A percentile compares a stretch with the other conserved stretches of the same genome.
Evolutionary conservation across 2,329 filamentous ascomycete genomes (phyloP).

Genomic region (Myriangium duriaei): DNA sequence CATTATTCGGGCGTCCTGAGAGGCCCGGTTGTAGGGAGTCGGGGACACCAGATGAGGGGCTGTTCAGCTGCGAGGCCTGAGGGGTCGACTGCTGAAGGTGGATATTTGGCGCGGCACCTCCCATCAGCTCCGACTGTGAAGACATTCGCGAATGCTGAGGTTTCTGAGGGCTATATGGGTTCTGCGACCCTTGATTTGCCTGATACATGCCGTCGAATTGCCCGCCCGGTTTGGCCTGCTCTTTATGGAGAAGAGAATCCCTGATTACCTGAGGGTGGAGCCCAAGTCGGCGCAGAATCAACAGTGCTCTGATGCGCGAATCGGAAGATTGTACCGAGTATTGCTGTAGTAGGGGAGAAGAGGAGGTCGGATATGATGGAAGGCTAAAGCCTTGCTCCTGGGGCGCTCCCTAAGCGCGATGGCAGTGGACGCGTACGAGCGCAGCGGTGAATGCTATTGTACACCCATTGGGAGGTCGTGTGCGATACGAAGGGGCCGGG

Average conservation of each 20-base stretch:
- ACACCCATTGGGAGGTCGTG: too few species aligned
- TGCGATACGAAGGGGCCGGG: too few species aligned
- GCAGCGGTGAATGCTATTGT: too few species aligned
- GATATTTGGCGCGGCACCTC: slow-evolving; percentile 40
- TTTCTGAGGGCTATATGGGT: slow-evolving; percentile 27
- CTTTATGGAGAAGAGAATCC: slow-evolving; percentile 40
- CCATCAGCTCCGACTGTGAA: slow-evolving; percentile 17
- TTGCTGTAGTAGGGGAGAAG: too few species aligned
- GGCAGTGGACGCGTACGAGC: too few species aligned
- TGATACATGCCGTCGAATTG: slow-evolving; percentile 44
- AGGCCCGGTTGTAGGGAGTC: slow-evolving; percentile 47
- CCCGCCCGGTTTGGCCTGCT: slow-evolving; percentile 27
- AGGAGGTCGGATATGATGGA: too few species aligned
- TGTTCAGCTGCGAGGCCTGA: slow-evolving; percentile 16
- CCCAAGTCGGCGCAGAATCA: slow-evolving; percentile 7
- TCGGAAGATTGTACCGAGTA: too few species aligned
- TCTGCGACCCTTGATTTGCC: slow-evolving; percentile 20
- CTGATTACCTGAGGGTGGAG: slow-evolving; percentile 29
- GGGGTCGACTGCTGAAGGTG: slow-evolving; percentile 43
- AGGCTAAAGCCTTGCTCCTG: too few species aligned
- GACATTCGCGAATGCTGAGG: slow-evolving; percentile 39
- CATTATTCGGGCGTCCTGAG: slow-evolving; percentile 34
- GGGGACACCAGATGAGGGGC: slow-evolving; percentile 32
- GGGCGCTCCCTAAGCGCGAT: too few species aligned
- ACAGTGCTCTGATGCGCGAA: neutral